Evolutionary conservation across 148 eudicot genomes (phyloP), one percentile per base, ranked within the genome.

Genomic region (Selenicereus undatus): DNA sequence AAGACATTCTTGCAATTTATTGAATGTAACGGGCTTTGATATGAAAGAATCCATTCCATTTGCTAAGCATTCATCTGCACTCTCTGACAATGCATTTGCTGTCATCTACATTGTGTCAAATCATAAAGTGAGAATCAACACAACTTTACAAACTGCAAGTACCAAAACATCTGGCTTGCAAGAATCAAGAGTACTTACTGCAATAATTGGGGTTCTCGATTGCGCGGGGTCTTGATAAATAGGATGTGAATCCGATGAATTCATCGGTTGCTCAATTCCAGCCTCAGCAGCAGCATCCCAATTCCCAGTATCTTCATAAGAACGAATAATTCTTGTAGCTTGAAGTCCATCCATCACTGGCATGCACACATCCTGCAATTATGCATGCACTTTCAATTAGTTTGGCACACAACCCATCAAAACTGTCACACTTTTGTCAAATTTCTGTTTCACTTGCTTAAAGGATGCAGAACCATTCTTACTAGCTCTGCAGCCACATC

Each of bases 281-380:
- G 97, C 97, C 78, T 89, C 82, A 9, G 80, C 84, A 48, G 97
- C 97, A 62, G 92, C 94, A 77, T 93, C 92, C 98, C 97, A 95
- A 45, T 80, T 91, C 30, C 98, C 98, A 3, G 94, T 88, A 82
- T 90, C 90, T 83, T 95, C 98, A 69, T 86, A 95, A 24, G 94
- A 90, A 69, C 98, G 93, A 76, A 94, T 92, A 35, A 94, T 82
- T 82, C 94, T 86, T 56, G 98, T 95, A 45, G 98, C 97, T 82
- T 95, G 91, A 80, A 95, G 94, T 80, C 98, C 98, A 82, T 93
- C 93, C 98, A 95, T 95, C 80, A 86, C 90, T 22, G 98, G 98
- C 98, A 95, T 95, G 91, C 90, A 91, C 43, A 95, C 94, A 86
- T 95, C 98, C 98, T 95, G 90, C 78, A 82, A 11, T 76, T 48